Evolutionary conservation across 345 rosid species (phyloP).

Genomic region (Eutrema yunnanense): DNA sequence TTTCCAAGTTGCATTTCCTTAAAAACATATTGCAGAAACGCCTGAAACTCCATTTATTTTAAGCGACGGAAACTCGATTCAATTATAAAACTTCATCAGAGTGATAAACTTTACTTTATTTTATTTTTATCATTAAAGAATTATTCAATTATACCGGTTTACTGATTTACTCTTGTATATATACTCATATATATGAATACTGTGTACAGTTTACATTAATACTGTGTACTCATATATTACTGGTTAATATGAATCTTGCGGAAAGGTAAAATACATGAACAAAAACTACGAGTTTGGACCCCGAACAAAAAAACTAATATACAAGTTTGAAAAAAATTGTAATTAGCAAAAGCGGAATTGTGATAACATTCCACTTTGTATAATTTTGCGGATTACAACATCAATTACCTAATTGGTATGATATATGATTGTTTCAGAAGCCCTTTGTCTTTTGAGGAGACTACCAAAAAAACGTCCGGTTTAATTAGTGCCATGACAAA

Average conservation of each 20-base stretch:
- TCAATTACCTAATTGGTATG: neutral
- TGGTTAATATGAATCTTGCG: neutral
- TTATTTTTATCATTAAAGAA: neutral
- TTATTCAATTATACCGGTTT: no score
- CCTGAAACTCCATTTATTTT: no score
- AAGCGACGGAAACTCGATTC: neutral
- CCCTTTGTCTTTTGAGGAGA: neutral
- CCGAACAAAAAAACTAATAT: no score
- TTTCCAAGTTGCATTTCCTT: no score
- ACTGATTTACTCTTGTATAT: no score
- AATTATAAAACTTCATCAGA: neutral
- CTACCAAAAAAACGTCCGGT: constrained; percentile 1
- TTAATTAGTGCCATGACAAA: constrained; percentile 4
- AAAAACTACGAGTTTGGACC: neutral
- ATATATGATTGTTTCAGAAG: neutral
- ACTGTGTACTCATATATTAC: no score
- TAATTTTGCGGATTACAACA: neutral
- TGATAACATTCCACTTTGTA: neutral
- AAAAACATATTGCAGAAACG: no score
- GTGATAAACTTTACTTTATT: neutral
- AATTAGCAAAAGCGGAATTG: neutral
- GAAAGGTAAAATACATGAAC: neutral
- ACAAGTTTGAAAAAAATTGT: neutral
- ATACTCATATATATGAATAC: no score
- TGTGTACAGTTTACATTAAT: no score